phyloP scores from a whole-genome alignment of 805 yeast species.

The Maudiozyma serrabonitensis region DNA sequence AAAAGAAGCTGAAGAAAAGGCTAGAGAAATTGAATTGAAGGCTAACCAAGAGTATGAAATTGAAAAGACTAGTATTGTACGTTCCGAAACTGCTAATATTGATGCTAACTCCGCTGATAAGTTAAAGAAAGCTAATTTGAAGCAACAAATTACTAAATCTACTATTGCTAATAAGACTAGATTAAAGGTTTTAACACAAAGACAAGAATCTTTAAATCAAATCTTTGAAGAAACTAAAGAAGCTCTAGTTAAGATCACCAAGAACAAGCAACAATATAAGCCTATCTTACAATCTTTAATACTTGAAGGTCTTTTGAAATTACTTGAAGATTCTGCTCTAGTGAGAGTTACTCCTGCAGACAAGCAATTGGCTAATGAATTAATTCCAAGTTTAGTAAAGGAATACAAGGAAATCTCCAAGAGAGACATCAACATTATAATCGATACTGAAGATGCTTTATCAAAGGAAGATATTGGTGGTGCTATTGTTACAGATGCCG shows the following conservation, averaged over 20 bases:
- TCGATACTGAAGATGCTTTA: conserved; percentile 49
- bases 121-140: conserved; percentile 81
- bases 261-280: conserved; percentile 55
- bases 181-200: conserved; percentile 77
- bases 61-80: conserved; percentile 90
- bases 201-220: conserved; percentile 67
- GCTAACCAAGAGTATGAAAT: conserved; percentile 98
- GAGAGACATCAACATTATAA: conserved; percentile 41
- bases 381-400: conserved; percentile 46
- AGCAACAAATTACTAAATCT: conserved; percentile 92
- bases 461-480: conserved; percentile 68
- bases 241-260: conserved; percentile 44
- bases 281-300: conserved; percentile 67
- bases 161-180: conserved; percentile 93
- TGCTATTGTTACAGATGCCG: conserved; percentile 54
- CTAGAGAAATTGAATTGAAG: conserved; percentile 88
- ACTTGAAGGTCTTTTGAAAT: conserved; percentile 62
- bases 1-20: conserved; percentile 98
- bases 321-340: conserved; percentile 60
- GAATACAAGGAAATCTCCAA: conserved; percentile 56
- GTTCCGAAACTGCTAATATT: conserved; percentile 82
- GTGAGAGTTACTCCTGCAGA: conserved; percentile 44
- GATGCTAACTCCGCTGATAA: conserved; percentile 73
- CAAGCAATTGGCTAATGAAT: conserved; percentile 31
- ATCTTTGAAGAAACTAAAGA: conserved; percentile 63